A percentile compares a stretch with the other conserved stretches of the same genome.
phyloP scores from a whole-genome alignment of 2,329 filamentous ascomycete genomes.

The Phaeosphaeria sp. region DNA sequence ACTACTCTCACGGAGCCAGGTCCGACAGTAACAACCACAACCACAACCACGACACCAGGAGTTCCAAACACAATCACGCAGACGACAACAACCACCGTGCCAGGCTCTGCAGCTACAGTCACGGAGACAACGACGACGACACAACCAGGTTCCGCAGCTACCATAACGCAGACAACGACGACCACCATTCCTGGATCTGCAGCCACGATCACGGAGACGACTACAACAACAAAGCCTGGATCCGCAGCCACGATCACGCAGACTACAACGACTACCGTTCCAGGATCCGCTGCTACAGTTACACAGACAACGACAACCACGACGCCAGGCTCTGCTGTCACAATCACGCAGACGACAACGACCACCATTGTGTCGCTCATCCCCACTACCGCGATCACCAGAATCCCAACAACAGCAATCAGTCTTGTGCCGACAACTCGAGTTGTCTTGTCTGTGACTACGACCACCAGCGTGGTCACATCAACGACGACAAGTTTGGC shows the following conservation, averaged over 20 bases:
- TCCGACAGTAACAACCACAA: slow-evolving; percentile 12
- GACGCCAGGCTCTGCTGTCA: too few relatives aligned
- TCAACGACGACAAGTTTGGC: slow-evolving; percentile 4
- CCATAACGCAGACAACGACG: too few relatives aligned
- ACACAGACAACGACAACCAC: slow-evolving; percentile 20
- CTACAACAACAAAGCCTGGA: too few relatives aligned
- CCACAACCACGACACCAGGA: slow-evolving; percentile 13
- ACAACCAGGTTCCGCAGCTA: too few relatives aligned
- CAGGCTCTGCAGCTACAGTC: too few relatives aligned
- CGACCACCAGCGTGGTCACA: slow-evolving; percentile 21
- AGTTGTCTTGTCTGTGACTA: slow-evolving; percentile 23
- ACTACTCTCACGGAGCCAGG: slow-evolving; percentile 3
- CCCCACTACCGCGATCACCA: slow-evolving; percentile 21
- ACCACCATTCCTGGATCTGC: too few relatives aligned
- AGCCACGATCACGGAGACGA: too few relatives aligned
- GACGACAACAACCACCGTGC: slow-evolving; percentile 19
- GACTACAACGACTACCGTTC: background rate
- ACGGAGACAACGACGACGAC: too few relatives aligned
- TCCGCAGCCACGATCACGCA: too few relatives aligned
- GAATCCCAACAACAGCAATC: slow-evolving; percentile 15
- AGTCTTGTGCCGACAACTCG: slow-evolving; percentile 16
- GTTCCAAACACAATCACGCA: slow-evolving; percentile 2
- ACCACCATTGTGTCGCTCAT: slow-evolving; percentile 26
- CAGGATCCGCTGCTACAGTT: background rate
- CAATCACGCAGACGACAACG: slow-evolving; percentile 18